Evolutionary conservation across 2,329 filamentous ascomycete species (phyloP).

Genomic region (Diplodia scrobiculata): DNA sequence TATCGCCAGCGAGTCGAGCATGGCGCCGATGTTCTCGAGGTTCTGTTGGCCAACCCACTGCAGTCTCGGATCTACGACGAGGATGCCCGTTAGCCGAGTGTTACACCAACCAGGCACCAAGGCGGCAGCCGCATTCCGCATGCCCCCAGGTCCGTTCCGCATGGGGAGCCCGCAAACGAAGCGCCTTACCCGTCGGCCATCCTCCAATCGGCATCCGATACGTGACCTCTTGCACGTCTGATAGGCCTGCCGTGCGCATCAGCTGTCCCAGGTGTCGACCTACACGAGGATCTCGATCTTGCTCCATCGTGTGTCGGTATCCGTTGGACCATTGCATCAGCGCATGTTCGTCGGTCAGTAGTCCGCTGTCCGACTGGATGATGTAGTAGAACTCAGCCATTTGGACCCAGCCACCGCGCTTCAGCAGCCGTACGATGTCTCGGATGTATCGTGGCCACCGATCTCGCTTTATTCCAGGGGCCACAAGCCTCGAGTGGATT

Average conservation of each 20-base stretch:
- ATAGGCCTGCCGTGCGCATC: constrained; percentile 39
- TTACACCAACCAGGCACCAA: constrained; percentile 1
- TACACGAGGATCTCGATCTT: constrained; percentile 42
- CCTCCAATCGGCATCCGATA: constrained; percentile 44
- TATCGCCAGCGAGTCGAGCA: constrained; percentile 43
- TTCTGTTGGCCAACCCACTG: constrained; percentile 39
- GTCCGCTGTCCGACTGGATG: constrained; percentile 81
- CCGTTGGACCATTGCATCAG: constrained; percentile 43
- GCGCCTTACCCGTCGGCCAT: constrained; percentile 41
- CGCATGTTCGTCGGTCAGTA: constrained; percentile 59
- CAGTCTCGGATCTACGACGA: constrained; percentile 37
- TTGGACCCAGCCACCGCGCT: constrained; percentile 80
- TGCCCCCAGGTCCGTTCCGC: constrained; percentile 11
- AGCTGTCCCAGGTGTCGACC: constrained; percentile 38
- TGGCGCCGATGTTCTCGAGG: constrained; percentile 38
- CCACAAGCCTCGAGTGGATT: constrained; percentile 74
- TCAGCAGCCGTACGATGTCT: constrained; percentile 73
- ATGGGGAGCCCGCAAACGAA: constrained; percentile 6
- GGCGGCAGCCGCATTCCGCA: neutral
- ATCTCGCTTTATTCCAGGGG: constrained; percentile 68
- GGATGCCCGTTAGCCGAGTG: constrained; percentile 11
- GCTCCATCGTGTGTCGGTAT: constrained; percentile 43
- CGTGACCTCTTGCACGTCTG: constrained; percentile 38
- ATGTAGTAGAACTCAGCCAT: constrained; percentile 87
- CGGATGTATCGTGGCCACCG: constrained; percentile 76